phyloP scores from a whole-genome alignment of 1,284 basidiomycete species.

The Marasmius oreades region DNA sequence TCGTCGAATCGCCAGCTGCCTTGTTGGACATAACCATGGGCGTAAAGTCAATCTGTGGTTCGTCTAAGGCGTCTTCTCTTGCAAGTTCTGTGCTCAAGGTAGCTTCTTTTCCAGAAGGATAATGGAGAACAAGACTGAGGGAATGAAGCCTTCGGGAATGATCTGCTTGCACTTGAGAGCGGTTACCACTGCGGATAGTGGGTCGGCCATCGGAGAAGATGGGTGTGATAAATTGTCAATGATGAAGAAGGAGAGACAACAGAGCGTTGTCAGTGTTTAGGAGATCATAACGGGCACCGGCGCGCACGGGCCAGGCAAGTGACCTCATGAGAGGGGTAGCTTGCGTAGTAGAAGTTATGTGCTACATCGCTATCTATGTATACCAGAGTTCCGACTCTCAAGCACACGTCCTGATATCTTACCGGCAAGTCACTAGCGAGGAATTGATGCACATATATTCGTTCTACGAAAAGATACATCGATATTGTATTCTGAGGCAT shows the following conservation, averaged over 20 bases:
- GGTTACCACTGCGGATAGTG: constrained; percentile 35
- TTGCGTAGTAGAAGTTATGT: no score
- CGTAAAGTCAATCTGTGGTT: constrained; percentile 49
- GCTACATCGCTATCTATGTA: no score
- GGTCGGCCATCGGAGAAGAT: constrained; percentile 23
- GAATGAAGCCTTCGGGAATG: constrained; percentile 47
- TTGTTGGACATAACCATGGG: constrained; percentile 38
- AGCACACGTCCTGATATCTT: no score
- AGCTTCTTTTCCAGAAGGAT: constrained; percentile 47
- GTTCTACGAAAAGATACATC: background rate
- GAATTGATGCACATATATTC: background rate
- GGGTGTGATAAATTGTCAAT: background rate
- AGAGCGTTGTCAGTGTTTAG: no score
- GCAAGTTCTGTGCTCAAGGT: constrained; percentile 47
- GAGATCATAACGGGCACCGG: no score
- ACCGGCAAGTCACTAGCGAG: no score
- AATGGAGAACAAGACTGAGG: constrained; percentile 55
- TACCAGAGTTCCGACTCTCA: no score
- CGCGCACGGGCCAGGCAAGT: no score
- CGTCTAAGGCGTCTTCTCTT: constrained; percentile 43
- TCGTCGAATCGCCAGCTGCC: constrained; percentile 20
- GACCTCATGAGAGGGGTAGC: no score
- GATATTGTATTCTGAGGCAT: background rate
- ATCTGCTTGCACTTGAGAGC: constrained; percentile 42
- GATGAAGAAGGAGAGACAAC: no score